Evolutionary conservation across 805 yeast species (phyloP).

Genomic region (Candida saitoana): DNA sequence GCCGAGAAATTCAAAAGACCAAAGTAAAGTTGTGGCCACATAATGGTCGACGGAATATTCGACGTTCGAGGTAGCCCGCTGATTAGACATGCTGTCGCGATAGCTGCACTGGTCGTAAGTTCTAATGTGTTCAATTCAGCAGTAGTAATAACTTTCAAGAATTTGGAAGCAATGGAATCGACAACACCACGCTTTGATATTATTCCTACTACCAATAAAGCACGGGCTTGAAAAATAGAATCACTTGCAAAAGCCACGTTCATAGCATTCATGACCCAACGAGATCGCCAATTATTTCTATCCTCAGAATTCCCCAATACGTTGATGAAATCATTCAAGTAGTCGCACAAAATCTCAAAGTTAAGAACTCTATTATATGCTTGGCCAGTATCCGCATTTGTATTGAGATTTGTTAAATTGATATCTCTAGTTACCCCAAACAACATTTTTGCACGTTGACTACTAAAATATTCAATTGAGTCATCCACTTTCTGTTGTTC

Average conservation of each 20-base stretch:
- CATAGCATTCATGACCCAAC: constrained; percentile 63
- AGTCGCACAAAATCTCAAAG: constrained; percentile 57
- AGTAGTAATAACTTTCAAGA: constrained; percentile 23
- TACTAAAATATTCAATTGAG: constrained; percentile 45
- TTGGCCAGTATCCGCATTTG: constrained; percentile 31
- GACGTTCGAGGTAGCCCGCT: constrained; percentile 47
- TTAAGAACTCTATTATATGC: constrained; percentile 38
- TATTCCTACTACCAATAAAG: constrained; percentile 66
- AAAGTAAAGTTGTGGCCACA: constrained; percentile 44
- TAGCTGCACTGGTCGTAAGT: constrained; percentile 33
- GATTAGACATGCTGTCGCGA: constrained; percentile 46
- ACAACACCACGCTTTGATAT: constrained; percentile 60
- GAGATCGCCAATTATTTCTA: constrained; percentile 53
- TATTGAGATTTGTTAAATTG: constrained; percentile 26
- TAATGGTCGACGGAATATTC: constrained; percentile 41
- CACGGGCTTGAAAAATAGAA: constrained; percentile 63
- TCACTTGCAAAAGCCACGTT: constrained; percentile 55
- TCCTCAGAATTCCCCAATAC: constrained; percentile 45
- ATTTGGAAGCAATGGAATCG: constrained; percentile 43
- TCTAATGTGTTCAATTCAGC: constrained; percentile 22
- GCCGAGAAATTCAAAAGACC: constrained; percentile 25
- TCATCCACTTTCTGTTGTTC: constrained; percentile 42
- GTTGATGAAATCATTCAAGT: constrained; percentile 50
- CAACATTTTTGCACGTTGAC: constrained; percentile 64
- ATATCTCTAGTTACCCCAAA: constrained; percentile 64